phyloP scores from a whole-genome alignment of 163 green algal genomes.

The Scenedesmus sp. region DNA sequence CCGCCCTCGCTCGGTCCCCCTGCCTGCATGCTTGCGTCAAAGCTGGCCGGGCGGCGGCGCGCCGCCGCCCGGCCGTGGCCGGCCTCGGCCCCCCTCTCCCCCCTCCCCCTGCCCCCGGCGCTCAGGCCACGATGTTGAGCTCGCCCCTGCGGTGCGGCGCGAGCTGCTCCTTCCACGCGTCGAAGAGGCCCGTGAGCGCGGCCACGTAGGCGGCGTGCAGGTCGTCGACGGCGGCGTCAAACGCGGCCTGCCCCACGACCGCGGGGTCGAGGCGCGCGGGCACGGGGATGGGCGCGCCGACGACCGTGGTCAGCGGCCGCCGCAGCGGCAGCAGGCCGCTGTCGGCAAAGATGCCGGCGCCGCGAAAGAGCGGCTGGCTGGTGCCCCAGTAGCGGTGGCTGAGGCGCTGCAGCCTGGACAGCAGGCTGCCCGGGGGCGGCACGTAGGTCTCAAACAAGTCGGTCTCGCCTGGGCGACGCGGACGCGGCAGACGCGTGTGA shows the following conservation, averaged over 20 bases:
- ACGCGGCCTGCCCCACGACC: conserved; percentile 6
- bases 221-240: conserved; percentile 23
- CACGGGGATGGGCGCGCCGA: conserved; percentile 38
- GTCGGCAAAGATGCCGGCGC: conserved; percentile 28
- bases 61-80: too few relatives aligned
- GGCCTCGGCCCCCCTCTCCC: too few relatives aligned
- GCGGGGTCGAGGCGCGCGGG: conserved; percentile 7
- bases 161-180: conserved; percentile 35
- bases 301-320: conserved; percentile 28
- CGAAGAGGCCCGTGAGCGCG: conserved; percentile 26
- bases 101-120: too few relatives aligned
- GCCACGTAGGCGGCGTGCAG: conserved; percentile 32
- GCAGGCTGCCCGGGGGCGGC: conserved; percentile 7
- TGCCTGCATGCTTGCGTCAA: too few relatives aligned
- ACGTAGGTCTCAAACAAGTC: conserved; percentile 56
- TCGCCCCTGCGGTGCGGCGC: conserved; percentile 13
- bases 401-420: conserved; percentile 18
- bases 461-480: too few relatives aligned
- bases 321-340: conserved; percentile 35
- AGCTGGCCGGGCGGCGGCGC: too few relatives aligned
- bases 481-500: too few relatives aligned
- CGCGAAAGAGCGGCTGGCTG: conserved; percentile 43
- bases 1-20: too few relatives aligned
- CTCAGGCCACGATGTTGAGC: conserved; percentile 27
- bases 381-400: conserved; percentile 41